Base-by-base conservation (phyloP, 2,329 filamentous ascomycete species). In the Fusarium sp. region DNA sequence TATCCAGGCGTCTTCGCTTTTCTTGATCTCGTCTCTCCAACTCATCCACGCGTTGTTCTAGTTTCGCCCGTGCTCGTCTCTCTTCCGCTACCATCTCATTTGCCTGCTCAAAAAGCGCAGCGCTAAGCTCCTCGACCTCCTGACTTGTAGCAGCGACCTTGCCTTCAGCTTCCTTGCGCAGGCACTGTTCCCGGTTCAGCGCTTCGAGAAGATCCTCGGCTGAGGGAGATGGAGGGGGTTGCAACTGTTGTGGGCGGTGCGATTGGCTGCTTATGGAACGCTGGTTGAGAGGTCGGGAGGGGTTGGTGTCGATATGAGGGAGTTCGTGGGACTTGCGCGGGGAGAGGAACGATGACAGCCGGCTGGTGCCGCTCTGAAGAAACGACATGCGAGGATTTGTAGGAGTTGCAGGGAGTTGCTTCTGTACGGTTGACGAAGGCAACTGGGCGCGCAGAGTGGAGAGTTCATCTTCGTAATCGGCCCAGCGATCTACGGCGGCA, bases 11-110 rank as follows among this genome's bases (percentile, higher is more conserved):
- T 58, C 82, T 83, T 72, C 85, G 83, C 82, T 93, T 93, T 69
- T 94, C 91, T 46, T 76, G 79, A 60, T 95, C 92, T 62, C 91
- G 82, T 71, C 83, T 80, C 80, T 94, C 91, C 21, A 96, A 79
- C 72, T 89, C 82, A 59, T 82, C 85, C 10, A 96, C 85, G 37
- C 91, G 81, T 76, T 91, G 88, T 79, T 94, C 91, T 23, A 96
- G 83, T 73, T 85, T 87, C 8, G 90, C 91, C 59, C 91, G 82
- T 33, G 90, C 90, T 57, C 88, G 85, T 41, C 92, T 82, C 82
- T 96, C 92, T 18, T 85, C 83, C 4, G 92, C 91, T 20, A 96
- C 92, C 92, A 96, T 96, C 79, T 94, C 89, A 76, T 96, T 96
- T 50, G 92, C 92, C 80, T 94, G 90, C 80, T 92, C 89, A 76